phyloP scores from a whole-genome alignment of 768 basidiomycete species.

The Collybia mongolica region DNA sequence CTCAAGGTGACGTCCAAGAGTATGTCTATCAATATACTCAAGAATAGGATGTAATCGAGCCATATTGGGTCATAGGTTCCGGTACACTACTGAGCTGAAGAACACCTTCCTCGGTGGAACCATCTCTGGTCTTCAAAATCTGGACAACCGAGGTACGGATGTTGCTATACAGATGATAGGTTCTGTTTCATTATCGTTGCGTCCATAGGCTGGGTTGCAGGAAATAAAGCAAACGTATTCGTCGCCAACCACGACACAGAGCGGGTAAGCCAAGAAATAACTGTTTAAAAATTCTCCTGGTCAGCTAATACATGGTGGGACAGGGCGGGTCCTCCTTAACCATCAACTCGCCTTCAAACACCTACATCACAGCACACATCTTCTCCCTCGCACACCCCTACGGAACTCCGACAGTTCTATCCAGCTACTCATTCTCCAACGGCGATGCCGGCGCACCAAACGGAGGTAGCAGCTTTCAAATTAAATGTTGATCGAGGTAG shows the following conservation, averaged over 20 bases:
- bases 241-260: conserved; percentile 74
- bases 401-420: conserved; percentile 63
- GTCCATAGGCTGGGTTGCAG: conserved; percentile 53
- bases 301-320: not conserved
- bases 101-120: conserved; percentile 50
- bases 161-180: not conserved
- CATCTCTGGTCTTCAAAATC: conserved; percentile 49
- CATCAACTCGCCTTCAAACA: conserved; percentile 61
- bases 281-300: not conserved
- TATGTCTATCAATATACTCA: conserved; percentile 15
- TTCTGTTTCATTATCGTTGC: not conserved
- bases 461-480: conserved; percentile 31
- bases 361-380: conserved; percentile 56
- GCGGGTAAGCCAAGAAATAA: conserved; percentile 31
- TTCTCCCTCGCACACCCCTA: conserved; percentile 70
- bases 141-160: conserved; percentile 46
- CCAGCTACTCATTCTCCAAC: conserved; percentile 52
- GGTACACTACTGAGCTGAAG: conserved; percentile 53
- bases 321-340: conserved; percentile 56
- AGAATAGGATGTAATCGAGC: too few species aligned
- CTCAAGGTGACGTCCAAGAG: conserved; percentile 73
- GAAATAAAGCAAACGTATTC: conserved; percentile 58
- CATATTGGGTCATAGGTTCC: conserved; percentile 36
- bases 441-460: conserved; percentile 62
- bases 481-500: not conserved